Evolutionary conservation across 495 filamentous ascomycete species (phyloP), one percentile per base, ranked within the genome.

Genomic region (Podospora bellae-mahoneyi): DNA sequence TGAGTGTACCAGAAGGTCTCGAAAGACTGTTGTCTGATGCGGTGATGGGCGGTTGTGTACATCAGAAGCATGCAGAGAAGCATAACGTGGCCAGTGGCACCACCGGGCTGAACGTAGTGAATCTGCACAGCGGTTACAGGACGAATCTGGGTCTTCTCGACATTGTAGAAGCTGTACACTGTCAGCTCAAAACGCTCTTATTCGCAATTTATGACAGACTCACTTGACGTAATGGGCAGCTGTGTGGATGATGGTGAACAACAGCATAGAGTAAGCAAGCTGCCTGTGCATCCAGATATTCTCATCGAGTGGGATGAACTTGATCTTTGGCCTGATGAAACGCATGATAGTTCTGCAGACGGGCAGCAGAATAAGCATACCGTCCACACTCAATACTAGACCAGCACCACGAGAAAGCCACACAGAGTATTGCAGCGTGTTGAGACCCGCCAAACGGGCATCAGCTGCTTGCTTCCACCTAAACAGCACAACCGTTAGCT

Each of bases 1-100:
- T 99, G 95, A 13, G 92, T 97, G 79, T 99, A 99, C 95, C 94
- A 98, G 76, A 99, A 99, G 1, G 94, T 94, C 79, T 99, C 95
- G 78, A 91, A 99, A 2, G 91, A 96, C 75, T 99, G 95, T 76
- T 98, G 92, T 62, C 95, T 91, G 72, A 99, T 98, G 71, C 91
- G 90, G 72, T 89, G 85, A 74, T 99, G 95, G 4, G 95, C 90
- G 7, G 96, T 97, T 20, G 95, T 99, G 78, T 95, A 99, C 87
- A 99, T 99, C 65, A 99, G 79, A 64, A 99, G 82, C 95, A 99
- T 98, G 85, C 95, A 99, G 9, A 98, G 84, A 5, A 98, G 86
- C 95, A 99, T 99, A 59, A 99, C 86, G 79, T 99, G 95, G 19
- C 95, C 95, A 0, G 95, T 99, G 68, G 98, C 91, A 66, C 95